These are phyloP conservation scores for Ettlia oleoabundans DNA, from an alignment of 139 green algal genomes.

Conservation along the genomic window DNA sequence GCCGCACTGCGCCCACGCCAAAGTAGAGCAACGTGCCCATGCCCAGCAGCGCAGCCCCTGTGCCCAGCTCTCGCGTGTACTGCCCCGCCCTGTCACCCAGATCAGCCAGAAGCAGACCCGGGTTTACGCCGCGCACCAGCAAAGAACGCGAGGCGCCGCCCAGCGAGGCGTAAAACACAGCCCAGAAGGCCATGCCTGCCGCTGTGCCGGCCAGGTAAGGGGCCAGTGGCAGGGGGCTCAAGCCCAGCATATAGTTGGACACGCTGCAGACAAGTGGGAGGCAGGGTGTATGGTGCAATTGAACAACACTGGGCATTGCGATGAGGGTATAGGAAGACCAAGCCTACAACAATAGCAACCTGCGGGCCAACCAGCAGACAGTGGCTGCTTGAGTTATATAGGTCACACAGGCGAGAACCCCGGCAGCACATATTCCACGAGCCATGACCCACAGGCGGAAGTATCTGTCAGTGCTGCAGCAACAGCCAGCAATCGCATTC, in stretches of 20 bases:
- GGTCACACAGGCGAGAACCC: too few relatives aligned
- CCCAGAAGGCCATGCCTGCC: constrained; percentile 77
- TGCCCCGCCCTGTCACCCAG: constrained; percentile 46
- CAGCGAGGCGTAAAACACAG: constrained; percentile 74
- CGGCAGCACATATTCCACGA: too few relatives aligned
- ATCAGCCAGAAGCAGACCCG: constrained; percentile 62
- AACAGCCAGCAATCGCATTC: neutral
- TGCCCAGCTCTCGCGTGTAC: constrained; percentile 53
- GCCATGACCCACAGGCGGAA: neutral
- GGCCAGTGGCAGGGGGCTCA: constrained; percentile 73
- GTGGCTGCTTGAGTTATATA: too few relatives aligned
- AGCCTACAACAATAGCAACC: too few relatives aligned
- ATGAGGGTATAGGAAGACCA: too few relatives aligned
- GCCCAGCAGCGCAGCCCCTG: constrained; percentile 34
- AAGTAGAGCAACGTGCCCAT: constrained; percentile 25
- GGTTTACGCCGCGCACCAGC: constrained; percentile 59
- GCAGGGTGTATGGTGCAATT: neutral
- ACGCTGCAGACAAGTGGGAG: constrained; percentile 53
- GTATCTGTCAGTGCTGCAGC: neutral
- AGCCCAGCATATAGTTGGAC: constrained; percentile 85
- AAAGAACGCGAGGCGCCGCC: constrained; percentile 69
- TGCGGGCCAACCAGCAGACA: too few relatives aligned
- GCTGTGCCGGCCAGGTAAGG: constrained; percentile 74
- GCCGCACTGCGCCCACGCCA: neutral
- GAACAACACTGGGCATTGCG: too few relatives aligned